A percentile compares a stretch with the other conserved stretches of the same genome.
Evolutionary conservation across 257 asterid genomes (phyloP).

Genomic region (Avicennia marina): DNA sequence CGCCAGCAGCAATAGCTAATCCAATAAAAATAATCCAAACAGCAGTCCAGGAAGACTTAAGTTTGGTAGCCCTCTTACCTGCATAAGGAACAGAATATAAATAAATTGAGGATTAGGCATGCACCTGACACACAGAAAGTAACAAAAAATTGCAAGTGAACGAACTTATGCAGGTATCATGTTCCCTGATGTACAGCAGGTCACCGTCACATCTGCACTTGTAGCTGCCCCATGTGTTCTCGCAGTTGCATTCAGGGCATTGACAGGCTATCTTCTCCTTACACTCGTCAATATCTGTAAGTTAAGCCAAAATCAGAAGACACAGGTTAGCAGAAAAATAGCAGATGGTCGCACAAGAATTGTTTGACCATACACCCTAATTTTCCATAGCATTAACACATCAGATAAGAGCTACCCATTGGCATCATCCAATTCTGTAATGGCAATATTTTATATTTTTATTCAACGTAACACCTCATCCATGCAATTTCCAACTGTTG

Average conservation of each 20-base stretch:
- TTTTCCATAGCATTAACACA: no score
- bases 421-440: no score
- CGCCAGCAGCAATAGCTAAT: slow-evolving; percentile 59
- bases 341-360: no score
- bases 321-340: not conserved
- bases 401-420: no score
- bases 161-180: slow-evolving; percentile 82
- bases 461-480: no score
- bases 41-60: slow-evolving; percentile 56
- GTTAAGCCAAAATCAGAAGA: not conserved
- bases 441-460: no score
- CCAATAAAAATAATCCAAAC: slow-evolving; percentile 65
- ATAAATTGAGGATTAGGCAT: not conserved
- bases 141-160: slow-evolving; percentile 1
- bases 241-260: slow-evolving; percentile 77
- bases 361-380: no score
- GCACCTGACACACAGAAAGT: not conserved
- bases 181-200: slow-evolving; percentile 62
- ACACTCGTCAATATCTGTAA: slow-evolving; percentile 67
- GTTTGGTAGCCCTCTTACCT: slow-evolving; percentile 55
- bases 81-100: slow-evolving; percentile 15
- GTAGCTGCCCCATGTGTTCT: slow-evolving; percentile 68
- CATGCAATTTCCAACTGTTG: no score
- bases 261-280: slow-evolving; percentile 77
- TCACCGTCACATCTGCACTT: slow-evolving; percentile 64